Conservation (phyloP, 2,329 filamentous ascomycete species). For the Akanthomyces muscarius region DNA sequence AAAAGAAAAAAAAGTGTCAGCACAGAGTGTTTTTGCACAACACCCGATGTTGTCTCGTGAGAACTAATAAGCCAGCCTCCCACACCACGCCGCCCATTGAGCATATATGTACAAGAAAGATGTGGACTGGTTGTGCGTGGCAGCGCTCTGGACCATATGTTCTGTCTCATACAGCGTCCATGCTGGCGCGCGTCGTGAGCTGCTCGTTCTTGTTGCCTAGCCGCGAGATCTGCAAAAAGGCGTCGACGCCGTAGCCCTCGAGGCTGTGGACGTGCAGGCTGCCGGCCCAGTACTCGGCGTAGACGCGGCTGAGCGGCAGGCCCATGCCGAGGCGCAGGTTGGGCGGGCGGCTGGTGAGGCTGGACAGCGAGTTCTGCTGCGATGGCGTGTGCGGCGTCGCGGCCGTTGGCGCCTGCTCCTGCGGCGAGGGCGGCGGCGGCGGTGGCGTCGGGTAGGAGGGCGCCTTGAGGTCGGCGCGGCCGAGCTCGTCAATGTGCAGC, state of each 20-base stretch:
- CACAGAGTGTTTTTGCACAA: too few relatives aligned
- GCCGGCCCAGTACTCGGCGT: conserved; percentile 97
- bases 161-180: conserved; percentile 63
- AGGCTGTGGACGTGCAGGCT: conserved; percentile 86
- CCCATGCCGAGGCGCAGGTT: conserved; percentile 89
- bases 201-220: conserved; percentile 98
- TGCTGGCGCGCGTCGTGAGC: conserved; percentile 70
- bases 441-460: conserved; percentile 29
- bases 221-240: conserved; percentile 92
- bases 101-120: background rate
- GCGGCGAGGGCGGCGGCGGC: background rate
- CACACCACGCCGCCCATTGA: background rate
- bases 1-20: too few relatives aligned
- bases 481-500: conserved; percentile 49
- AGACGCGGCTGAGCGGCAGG: conserved; percentile 86
- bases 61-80: too few relatives aligned
- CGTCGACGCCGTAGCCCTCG: conserved; percentile 93
- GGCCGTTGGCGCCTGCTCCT: background rate
- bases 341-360: conserved; percentile 77
- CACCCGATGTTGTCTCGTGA: too few relatives aligned
- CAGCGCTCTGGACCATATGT: too few relatives aligned
- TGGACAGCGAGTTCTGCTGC: conserved; percentile 63
- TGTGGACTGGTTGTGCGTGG: background rate
- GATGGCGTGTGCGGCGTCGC: conserved; percentile 22
- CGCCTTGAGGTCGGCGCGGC: conserved; percentile 38